phyloP scores from a whole-genome alignment of 768 basidiomycete genomes.

The Xerocomellus amylosporus region DNA sequence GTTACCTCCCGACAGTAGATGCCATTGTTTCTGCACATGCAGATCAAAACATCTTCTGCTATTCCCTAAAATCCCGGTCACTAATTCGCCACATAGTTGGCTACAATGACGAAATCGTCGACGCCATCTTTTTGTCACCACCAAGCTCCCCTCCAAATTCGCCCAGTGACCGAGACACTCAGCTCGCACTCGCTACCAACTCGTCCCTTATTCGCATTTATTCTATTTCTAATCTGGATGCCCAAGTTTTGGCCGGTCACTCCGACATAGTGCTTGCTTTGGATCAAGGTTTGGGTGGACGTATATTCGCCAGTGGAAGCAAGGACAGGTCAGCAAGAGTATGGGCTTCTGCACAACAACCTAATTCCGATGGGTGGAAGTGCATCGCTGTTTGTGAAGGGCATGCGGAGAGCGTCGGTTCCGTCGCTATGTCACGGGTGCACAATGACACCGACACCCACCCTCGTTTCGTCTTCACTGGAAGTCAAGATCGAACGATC shows the following conservation, averaged over 20 bases:
- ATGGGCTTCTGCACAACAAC: slow-evolving; percentile 52
- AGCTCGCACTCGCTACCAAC: slow-evolving; percentile 95
- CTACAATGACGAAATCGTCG: slow-evolving; percentile 98
- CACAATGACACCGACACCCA: slow-evolving; percentile 20
- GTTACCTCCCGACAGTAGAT: slow-evolving; percentile 64
- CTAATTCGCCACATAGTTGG: slow-evolving; percentile 85
- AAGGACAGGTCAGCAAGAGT: slow-evolving; percentile 88
- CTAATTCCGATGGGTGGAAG: slow-evolving; percentile 33
- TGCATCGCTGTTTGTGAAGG: slow-evolving; percentile 91
- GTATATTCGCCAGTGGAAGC: slow-evolving; percentile 84
- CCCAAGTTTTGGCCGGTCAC: slow-evolving; percentile 84
- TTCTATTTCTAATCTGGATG: slow-evolving; percentile 70
- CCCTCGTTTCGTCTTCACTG: slow-evolving; percentile 82
- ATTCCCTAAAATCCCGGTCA: slow-evolving; percentile 66
- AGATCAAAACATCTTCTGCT: slow-evolving; percentile 95
- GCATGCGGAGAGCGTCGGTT: slow-evolving; percentile 91
- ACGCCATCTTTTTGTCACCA: slow-evolving; percentile 71
- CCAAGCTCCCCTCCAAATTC: slow-evolving; percentile 25
- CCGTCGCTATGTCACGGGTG: slow-evolving; percentile 73
- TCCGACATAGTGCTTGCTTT: slow-evolving; percentile 88
- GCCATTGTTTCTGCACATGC: slow-evolving; percentile 83
- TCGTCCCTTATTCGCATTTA: slow-evolving; percentile 94
- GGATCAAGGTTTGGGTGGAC: slow-evolving; percentile 62
- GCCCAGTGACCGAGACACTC: slow-evolving; percentile 48
- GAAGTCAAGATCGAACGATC: slow-evolving; percentile 94